A percentile compares a stretch with the other conserved stretches of the same genome.
phyloP scores from a whole-genome alignment of 1,284 basidiomycete species.

The Heterobasidion occidentale region DNA sequence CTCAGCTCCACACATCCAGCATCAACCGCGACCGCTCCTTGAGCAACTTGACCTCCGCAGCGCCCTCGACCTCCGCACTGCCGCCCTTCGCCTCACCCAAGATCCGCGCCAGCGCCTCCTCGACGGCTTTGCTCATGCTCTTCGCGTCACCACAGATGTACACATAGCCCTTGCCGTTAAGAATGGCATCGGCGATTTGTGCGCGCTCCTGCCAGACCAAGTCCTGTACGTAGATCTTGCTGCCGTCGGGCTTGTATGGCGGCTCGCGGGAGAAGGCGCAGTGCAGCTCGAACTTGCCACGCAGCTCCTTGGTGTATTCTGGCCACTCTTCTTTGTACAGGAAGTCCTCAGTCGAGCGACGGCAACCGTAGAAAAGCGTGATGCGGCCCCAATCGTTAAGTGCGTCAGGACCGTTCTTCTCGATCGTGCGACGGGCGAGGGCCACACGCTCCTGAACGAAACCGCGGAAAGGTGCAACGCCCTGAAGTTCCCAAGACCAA shows the following conservation, averaged over 20 bases:
- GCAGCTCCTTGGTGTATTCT: constrained; percentile 77
- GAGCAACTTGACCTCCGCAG: constrained; percentile 85
- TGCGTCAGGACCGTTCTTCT: constrained; percentile 89
- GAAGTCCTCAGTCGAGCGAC: constrained; percentile 83
- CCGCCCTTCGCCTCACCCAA: constrained; percentile 94
- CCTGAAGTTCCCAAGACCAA: constrained; percentile 37
- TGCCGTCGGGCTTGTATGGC: constrained; percentile 81
- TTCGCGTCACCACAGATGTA: constrained; percentile 97
- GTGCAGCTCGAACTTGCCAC: constrained; percentile 87
- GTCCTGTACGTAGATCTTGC: constrained; percentile 98
- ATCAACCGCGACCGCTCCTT: constrained; percentile 86
- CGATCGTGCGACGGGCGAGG: constrained; percentile 85
- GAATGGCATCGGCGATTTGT: constrained; percentile 80
- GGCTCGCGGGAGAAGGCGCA: constrained; percentile 85
- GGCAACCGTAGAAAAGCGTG: constrained; percentile 94
- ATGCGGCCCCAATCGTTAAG: constrained; percentile 94
- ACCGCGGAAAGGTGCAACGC: constrained; percentile 97
- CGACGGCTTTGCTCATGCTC: constrained; percentile 92
- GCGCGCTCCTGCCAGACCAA: constrained; percentile 82
- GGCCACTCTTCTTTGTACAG: constrained; percentile 96
- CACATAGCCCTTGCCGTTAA: constrained; percentile 90
- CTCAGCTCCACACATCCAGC: constrained; percentile 75
- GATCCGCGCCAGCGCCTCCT: constrained; percentile 78
- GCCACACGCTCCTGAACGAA: constrained; percentile 98
- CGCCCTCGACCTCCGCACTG: constrained; percentile 76